Conservation (phyloP, 257 asterid genomes). For the Solanum lignicaule region DNA sequence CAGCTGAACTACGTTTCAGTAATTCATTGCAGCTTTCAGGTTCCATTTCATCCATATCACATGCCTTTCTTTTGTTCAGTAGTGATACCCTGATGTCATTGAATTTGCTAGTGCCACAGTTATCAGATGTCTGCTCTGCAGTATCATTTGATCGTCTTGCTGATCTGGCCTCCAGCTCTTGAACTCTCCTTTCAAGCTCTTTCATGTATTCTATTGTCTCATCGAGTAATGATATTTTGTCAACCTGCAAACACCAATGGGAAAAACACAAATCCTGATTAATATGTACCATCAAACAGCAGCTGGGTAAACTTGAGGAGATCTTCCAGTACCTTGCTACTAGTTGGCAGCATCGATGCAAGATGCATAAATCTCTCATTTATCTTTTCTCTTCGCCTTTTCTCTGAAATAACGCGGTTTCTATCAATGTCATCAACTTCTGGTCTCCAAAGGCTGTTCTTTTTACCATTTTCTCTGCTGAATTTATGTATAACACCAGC, state of each 20-base stretch:
- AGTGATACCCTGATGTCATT: conserved; percentile 22
- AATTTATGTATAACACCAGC: conserved; percentile 20
- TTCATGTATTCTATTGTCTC: conserved; percentile 69
- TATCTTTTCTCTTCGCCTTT: conserved; percentile 69
- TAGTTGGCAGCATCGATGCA: conserved; percentile 71
- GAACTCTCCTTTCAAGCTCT: conserved; percentile 61
- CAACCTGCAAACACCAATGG: conserved; percentile 43
- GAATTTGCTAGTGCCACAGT: conserved; percentile 27
- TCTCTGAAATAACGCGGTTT: conserved; percentile 63
- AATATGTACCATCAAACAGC: neutral
- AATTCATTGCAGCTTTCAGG: conserved; percentile 16
- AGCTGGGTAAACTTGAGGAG: neutral
- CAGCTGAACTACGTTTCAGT: conserved; percentile 22
- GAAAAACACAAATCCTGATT: neutral
- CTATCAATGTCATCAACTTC: conserved; percentile 48
- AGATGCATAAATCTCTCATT: conserved; percentile 66
- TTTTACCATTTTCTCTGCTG: conserved; percentile 19
- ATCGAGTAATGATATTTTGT: conserved; percentile 79
- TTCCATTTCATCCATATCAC: conserved; percentile 28
- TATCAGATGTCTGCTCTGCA: conserved; percentile 57
- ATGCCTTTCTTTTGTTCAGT: conserved; percentile 53
- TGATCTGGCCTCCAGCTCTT: conserved; percentile 55
- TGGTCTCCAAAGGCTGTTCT: conserved; percentile 25
- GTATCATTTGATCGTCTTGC: conserved; percentile 34
- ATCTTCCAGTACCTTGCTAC: conserved; percentile 60